These are phyloP conservation scores for Pezicula rhizophila DNA, from an alignment of 2,329 filamentous ascomycete species.

Conservation along the genomic window DNA sequence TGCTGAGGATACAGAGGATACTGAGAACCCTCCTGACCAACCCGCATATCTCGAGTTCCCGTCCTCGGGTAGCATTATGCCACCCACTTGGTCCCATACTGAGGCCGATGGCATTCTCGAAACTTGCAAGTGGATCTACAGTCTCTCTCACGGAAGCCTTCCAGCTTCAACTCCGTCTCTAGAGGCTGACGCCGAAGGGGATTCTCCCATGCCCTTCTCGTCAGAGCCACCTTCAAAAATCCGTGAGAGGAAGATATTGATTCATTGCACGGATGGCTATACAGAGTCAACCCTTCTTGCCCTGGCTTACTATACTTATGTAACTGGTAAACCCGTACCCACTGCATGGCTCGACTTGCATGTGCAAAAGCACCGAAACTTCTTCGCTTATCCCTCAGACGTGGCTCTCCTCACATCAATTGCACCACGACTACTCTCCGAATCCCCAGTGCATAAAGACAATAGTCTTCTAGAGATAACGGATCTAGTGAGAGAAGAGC, in stretches of 20 bases:
- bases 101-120: slow-evolving; percentile 82
- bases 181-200: slow-evolving; percentile 41
- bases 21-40: slow-evolving; percentile 35
- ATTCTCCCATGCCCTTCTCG: slow-evolving; percentile 43
- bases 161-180: slow-evolving; percentile 19
- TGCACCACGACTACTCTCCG: slow-evolving; percentile 66
- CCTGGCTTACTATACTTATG: slow-evolving; percentile 90
- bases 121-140: slow-evolving; percentile 85
- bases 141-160: slow-evolving; percentile 63
- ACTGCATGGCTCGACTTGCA: slow-evolving; percentile 87
- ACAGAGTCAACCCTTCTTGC: slow-evolving; percentile 88
- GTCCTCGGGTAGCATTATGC: slow-evolving; percentile 86
- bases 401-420: slow-evolving; percentile 75
- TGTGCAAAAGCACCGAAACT: slow-evolving; percentile 75
- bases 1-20: slow-evolving; percentile 43
- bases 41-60: slow-evolving; percentile 67
- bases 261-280: slow-evolving; percentile 94
- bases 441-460: slow-evolving; percentile 52
- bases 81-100: slow-evolving; percentile 73
- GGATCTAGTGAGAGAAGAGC: slow-evolving; percentile 51
- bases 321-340: slow-evolving; percentile 71
- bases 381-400: slow-evolving; percentile 92
- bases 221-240: slow-evolving; percentile 15
- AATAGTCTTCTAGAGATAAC: slow-evolving; percentile 48
- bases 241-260: slow-evolving; percentile 60